A percentile compares a stretch with the other conserved stretches of the same genome.
phyloP scores from a whole-genome alignment of 805 yeast species.

The Candida verbasci region DNA sequence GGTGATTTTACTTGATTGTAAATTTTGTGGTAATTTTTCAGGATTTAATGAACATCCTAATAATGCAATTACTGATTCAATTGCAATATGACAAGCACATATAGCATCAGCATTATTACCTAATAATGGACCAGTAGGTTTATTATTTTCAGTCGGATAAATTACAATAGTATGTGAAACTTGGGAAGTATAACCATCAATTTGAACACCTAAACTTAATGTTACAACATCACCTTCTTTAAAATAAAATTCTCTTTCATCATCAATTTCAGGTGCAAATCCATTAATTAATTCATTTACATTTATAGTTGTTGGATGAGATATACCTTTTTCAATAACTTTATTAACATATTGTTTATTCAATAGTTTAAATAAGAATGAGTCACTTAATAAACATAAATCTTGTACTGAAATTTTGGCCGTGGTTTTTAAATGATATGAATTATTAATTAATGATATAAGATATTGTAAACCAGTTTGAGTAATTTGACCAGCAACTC shows the following conservation, averaged over 20 bases:
- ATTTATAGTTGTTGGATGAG: slow-evolving; percentile 87
- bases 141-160: slow-evolving; percentile 51
- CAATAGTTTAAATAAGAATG: slow-evolving; percentile 59
- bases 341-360: slow-evolving; percentile 54
- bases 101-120: slow-evolving; percentile 87
- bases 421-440: slow-evolving; percentile 54
- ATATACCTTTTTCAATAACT: slow-evolving; percentile 85
- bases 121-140: slow-evolving; percentile 73
- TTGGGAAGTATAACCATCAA: slow-evolving; percentile 91
- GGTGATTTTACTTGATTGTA: slow-evolving; percentile 48
- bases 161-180: slow-evolving; percentile 84
- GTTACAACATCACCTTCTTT: slow-evolving; percentile 82
- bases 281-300: slow-evolving; percentile 75
- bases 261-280: slow-evolving; percentile 82
- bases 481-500: slow-evolving; percentile 83
- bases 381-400: slow-evolving; percentile 79
- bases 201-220: slow-evolving; percentile 80
- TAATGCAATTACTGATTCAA: slow-evolving; percentile 76
- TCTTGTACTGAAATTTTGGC: slow-evolving; percentile 55
- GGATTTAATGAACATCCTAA: slow-evolving; percentile 72
- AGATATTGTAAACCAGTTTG: slow-evolving; percentile 76
- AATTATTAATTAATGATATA: slow-evolving; percentile 61
- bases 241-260: slow-evolving; percentile 40
- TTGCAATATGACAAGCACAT: slow-evolving; percentile 85
- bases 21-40: slow-evolving; percentile 61